Evolutionary conservation across 2,329 filamentous ascomycete genomes (phyloP), one percentile per base, ranked within the genome.

Genomic region (Aphanocladium album): DNA sequence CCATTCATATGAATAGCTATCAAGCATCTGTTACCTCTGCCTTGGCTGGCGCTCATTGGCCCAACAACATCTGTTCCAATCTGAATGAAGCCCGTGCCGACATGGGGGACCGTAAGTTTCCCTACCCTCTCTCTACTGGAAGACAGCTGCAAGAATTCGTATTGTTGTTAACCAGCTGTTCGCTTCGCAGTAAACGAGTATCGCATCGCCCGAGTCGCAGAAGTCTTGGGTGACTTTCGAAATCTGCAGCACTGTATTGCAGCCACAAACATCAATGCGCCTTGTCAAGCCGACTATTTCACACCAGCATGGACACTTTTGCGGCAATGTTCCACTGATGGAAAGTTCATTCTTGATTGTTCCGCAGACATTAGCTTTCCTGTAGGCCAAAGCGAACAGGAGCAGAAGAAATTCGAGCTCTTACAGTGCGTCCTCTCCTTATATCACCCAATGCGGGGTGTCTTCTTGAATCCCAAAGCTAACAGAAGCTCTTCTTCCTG

Each of bases 341-440:
- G 85, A 7, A 84, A 86, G 68, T 79, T 86, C 72, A 87, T 88
- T 65, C 78, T 88, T 63, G 84, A 87, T 68, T 84, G 82, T 67
- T 84, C 83, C 23, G 84, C 84, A 45, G 85, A 88, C 70, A 84
- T 17, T 78, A 76, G 57, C 84, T 87, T 14, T 83, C 84, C 4
- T 73, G 51, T 71, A 70, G 51, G 84, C 83, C 58, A 82, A 82
- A 59, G 35, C 12, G 78, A 80, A 59, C 78, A 81, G 23, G 85
- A 88, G 70, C 85, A 88, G 70, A 72, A 71, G 30, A 87, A 85
- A 69, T 84, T 84, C 19, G 84, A 87, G 71, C 72, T 88, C 63
- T 83, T 81, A 71, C 84, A 87, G 84, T 87, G 71, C 50, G 83
- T 71, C 49, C 52, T 52, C 35, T 30, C 19, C 19, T 21, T 11